Evolutionary conservation across 2,329 filamentous ascomycete species (phyloP).

Genomic region (Aspergillus sp.): DNA sequence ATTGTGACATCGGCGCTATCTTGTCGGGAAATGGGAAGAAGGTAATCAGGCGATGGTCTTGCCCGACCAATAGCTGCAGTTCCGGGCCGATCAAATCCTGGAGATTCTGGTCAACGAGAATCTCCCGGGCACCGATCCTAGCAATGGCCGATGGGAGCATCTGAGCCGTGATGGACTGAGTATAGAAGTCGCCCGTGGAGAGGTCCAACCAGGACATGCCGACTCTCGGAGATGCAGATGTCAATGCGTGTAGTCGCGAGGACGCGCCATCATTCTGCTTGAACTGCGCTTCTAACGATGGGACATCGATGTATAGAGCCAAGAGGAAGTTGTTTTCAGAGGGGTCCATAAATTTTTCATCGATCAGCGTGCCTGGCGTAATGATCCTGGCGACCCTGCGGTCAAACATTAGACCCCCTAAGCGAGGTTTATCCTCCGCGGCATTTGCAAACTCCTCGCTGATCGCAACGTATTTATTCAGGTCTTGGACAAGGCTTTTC

Average conservation of each 20-base stretch:
- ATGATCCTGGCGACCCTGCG: conserved; percentile 77
- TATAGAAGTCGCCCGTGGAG: conserved; percentile 90
- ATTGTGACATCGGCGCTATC: conserved; percentile 49
- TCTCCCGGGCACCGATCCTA: conserved; percentile 72
- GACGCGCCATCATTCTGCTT: conserved; percentile 13
- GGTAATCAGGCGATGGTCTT: conserved; percentile 67
- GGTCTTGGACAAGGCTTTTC: conserved; percentile 83
- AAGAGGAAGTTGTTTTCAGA: conserved; percentile 90
- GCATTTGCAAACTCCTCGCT: conserved; percentile 83
- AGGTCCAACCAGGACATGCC: conserved; percentile 91
- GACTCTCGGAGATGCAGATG: conserved; percentile 39
- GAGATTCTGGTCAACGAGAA: conserved; percentile 62
- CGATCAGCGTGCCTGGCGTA: conserved; percentile 89
- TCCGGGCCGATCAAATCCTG: conserved; percentile 50
- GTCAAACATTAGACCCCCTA: conserved; percentile 73
- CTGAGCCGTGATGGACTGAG: conserved; percentile 61
- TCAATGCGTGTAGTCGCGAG: conserved; percentile 19
- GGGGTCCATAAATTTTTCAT: conserved; percentile 94
- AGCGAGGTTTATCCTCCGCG: conserved; percentile 58
- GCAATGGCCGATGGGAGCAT: conserved; percentile 72
- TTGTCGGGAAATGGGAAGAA: conserved; percentile 48
- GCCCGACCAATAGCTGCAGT: conserved; percentile 59
- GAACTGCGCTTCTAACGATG: conserved; percentile 11
- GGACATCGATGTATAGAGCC: conserved; percentile 55
- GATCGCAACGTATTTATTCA: conserved; percentile 84